Evolutionary conservation across 2,329 filamentous ascomycete species (phyloP).

Genomic region (Periconia macrospinosa): DNA sequence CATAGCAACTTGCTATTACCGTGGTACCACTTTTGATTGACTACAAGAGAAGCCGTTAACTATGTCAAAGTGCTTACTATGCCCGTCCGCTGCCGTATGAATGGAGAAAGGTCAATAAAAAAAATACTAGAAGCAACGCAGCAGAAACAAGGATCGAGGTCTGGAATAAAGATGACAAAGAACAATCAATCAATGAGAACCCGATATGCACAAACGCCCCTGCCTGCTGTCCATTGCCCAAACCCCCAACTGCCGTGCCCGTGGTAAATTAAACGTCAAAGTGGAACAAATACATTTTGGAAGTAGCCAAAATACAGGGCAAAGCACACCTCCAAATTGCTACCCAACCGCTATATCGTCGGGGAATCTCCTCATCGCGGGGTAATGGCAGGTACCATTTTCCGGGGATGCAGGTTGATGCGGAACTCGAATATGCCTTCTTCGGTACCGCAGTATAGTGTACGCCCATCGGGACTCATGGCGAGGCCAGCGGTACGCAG

Average conservation of each 20-base stretch:
- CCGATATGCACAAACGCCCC: conserved; percentile 4
- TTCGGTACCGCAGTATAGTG: conserved; percentile 56
- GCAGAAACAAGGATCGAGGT: neutral
- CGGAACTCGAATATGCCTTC: conserved; percentile 76
- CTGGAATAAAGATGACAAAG: neutral
- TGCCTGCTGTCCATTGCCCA: conserved; percentile 5
- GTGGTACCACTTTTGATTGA: too few relatives aligned
- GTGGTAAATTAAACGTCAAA: conserved; percentile 7
- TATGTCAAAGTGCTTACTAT: too few relatives aligned
- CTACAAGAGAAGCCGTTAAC: too few relatives aligned
- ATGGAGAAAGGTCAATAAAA: neutral
- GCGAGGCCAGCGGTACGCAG: conserved; percentile 52
- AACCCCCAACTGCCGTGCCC: conserved; percentile 12
- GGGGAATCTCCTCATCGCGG: conserved; percentile 29
- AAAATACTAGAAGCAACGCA: neutral
- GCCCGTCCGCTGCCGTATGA: too few relatives aligned
- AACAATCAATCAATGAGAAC: neutral
- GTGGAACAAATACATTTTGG: conserved; percentile 6
- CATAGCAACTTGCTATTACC: too few relatives aligned
- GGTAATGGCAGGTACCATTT: conserved; percentile 48
- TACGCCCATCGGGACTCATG: conserved; percentile 52
- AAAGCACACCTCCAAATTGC: neutral
- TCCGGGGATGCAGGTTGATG: conserved; percentile 65
- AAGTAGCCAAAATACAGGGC: neutral
- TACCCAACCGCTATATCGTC: neutral